Evolutionary conservation across 345 rosid species (phyloP).

Genomic region (Murraya koenigii): DNA sequence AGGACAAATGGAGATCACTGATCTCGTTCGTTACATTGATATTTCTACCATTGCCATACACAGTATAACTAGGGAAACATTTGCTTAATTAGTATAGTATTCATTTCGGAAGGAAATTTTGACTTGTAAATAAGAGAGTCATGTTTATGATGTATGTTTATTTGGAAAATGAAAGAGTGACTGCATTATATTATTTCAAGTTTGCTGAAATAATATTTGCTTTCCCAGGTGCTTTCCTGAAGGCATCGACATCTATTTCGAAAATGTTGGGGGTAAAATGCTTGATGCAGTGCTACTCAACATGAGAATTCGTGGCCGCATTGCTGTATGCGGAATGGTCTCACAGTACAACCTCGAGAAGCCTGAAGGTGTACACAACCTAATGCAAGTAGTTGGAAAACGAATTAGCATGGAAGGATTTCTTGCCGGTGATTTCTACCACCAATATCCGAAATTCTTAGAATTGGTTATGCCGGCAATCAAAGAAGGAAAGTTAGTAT

Average conservation of each 20-base stretch:
- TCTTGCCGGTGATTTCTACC: constrained; percentile 25
- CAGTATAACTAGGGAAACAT: too few relatives aligned
- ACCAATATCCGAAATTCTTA: constrained; percentile 33
- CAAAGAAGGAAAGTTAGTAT: constrained; percentile 40
- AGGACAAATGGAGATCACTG: not conserved
- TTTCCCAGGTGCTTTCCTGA: constrained; percentile 46
- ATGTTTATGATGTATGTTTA: too few relatives aligned
- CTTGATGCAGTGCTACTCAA: constrained; percentile 56
- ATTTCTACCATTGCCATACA: not conserved
- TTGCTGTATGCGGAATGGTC: constrained; percentile 48
- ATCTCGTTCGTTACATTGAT: not conserved
- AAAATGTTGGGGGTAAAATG: constrained; percentile 65
- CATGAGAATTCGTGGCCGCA: constrained; percentile 52
- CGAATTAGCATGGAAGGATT: constrained; percentile 46
- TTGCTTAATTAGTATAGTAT: too few relatives aligned
- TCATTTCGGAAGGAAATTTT: not conserved
- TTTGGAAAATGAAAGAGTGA: not conserved
- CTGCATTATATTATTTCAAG: not conserved
- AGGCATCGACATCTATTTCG: constrained; percentile 60
- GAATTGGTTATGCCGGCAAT: constrained; percentile 41
- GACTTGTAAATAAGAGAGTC: not conserved
- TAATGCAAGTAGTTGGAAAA: constrained; percentile 18
- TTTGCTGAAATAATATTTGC: not conserved
- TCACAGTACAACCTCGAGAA: constrained; percentile 26
- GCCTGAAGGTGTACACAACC: constrained; percentile 30